Base-by-base conservation (phyloP, 2,329 filamentous ascomycete genomes). In the Pyrenochaeta sp. region DNA sequence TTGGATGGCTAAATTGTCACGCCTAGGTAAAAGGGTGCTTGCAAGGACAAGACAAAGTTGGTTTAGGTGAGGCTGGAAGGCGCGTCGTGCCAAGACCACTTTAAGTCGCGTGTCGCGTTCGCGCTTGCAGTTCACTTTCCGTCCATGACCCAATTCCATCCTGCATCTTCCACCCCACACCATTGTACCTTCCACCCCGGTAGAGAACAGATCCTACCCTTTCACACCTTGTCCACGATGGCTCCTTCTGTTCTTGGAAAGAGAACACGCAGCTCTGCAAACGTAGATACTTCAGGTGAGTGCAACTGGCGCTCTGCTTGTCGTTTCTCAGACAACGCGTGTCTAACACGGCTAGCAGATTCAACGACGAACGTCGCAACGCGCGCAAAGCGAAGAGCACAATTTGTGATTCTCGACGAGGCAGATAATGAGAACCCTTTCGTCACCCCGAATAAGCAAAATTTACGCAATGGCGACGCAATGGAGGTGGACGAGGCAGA, bases 381-480 rank as follows among this genome's bases (percentile, higher is more conserved):
- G 33, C 73, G 77, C 44, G 61, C 77, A 59, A 80, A 80, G 60
- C 71, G 77, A 54, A 71, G 73, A 73, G 70, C 79, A 40, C 77
- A 75, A 61, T 77, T 77, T 68, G 79, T 77, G 5, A 75, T 77
- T 36, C 64, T 78, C 23, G 81, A 84, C 66, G 87, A 88, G 62
- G 85, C 90, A 63, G 89, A 92, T 74, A 90, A 91, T 61, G 79
- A 84, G 57, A 87, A 89, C 51, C 85, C 85, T 2, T 82, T 85
- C 53, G 61, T 79, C 45, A 77, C 72, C 6, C 75, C 69, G 9
- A 72, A 64, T 17, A 73, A 68, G 51, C 63, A 72, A 54, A 58
- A 58, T 61, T 56, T 51, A 59, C 73, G 68, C 54, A 70, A 79
- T 68, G 76, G 71, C 57, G 72, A 77, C 56, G 71, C 73, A 48